Evolutionary conservation across 495 filamentous ascomycete genomes (phyloP).

Genomic region (Trichoderma virens): DNA sequence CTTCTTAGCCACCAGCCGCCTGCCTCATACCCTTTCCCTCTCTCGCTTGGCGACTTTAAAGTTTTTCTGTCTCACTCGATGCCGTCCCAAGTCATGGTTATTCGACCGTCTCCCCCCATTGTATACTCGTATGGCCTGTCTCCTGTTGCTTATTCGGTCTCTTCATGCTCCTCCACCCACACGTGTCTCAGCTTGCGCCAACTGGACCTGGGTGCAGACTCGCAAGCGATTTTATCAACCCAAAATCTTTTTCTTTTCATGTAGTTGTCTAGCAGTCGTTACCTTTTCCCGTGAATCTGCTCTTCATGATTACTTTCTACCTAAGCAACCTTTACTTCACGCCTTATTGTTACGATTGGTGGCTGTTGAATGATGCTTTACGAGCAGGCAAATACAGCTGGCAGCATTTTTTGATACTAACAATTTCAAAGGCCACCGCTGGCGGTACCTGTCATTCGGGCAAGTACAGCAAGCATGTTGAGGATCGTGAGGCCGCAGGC

Average conservation of each 20-base stretch:
- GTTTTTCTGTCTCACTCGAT: neutral
- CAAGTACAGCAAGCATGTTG: neutral
- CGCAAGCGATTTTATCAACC: neutral
- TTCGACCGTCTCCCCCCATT: neutral
- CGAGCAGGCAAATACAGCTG: neutral
- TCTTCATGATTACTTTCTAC: neutral
- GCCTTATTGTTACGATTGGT: neutral
- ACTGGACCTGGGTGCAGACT: neutral
- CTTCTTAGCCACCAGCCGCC: neutral
- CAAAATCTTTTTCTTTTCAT: neutral
- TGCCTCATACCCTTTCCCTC: neutral
- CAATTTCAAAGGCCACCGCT: neutral
- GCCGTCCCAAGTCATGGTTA: neutral
- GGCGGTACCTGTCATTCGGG: neutral
- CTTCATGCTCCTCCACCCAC: neutral
- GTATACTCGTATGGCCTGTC: neutral
- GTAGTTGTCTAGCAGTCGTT: neutral
- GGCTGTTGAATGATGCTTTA: neutral
- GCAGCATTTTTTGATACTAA: neutral
- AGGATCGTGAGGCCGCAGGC: neutral
- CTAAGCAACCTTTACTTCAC: neutral
- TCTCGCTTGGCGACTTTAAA: constrained; percentile 2
- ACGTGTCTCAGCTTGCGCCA: neutral
- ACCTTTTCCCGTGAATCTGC: neutral
- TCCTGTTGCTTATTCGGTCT: neutral